A percentile compares a stretch with the other conserved stretches of the same genome.
These are phyloP conservation scores for Prototheca wickerhamii DNA, from an alignment of 163 green algal genomes.

Conservation along the genomic window DNA sequence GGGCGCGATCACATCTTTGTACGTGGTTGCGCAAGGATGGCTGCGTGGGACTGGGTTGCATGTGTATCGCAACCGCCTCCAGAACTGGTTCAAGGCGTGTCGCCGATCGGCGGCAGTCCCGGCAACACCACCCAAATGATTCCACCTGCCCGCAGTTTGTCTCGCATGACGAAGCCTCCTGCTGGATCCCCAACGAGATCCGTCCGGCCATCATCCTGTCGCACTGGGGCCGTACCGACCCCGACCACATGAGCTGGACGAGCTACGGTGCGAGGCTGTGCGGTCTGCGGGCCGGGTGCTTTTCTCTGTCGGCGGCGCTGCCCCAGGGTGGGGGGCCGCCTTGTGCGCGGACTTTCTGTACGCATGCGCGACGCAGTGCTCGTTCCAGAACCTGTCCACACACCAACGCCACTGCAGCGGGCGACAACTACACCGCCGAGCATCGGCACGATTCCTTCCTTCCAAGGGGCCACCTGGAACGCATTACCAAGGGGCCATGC, in stretches of 20 bases:
- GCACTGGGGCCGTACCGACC: conserved; percentile 12
- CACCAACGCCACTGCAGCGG: background rate
- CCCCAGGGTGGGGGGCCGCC: background rate
- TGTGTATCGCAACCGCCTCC: too few relatives aligned
- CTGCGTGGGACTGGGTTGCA: too few relatives aligned
- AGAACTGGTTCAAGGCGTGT: too few relatives aligned
- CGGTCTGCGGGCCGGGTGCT: background rate
- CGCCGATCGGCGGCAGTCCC: background rate
- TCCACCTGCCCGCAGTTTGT: background rate
- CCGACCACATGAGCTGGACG: conserved; percentile 1
- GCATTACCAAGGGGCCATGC: background rate
- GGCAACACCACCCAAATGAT: too few relatives aligned
- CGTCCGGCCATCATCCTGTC: conserved; percentile 10
- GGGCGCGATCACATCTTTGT: conserved; percentile 56
- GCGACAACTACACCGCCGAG: background rate
- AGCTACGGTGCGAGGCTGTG: background rate
- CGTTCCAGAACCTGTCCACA: background rate
- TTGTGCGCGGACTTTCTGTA: background rate
- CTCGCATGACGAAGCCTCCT: conserved; percentile 17
- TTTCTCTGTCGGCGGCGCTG: background rate
- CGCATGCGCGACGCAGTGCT: background rate
- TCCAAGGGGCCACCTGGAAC: background rate
- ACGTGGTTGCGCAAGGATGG: background rate
- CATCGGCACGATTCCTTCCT: background rate
- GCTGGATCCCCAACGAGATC: conserved; percentile 5